Evolutionary conservation across 257 asterid species (phyloP), one percentile per base, ranked within the genome.

Genomic region (Capsicum baccatum): DNA sequence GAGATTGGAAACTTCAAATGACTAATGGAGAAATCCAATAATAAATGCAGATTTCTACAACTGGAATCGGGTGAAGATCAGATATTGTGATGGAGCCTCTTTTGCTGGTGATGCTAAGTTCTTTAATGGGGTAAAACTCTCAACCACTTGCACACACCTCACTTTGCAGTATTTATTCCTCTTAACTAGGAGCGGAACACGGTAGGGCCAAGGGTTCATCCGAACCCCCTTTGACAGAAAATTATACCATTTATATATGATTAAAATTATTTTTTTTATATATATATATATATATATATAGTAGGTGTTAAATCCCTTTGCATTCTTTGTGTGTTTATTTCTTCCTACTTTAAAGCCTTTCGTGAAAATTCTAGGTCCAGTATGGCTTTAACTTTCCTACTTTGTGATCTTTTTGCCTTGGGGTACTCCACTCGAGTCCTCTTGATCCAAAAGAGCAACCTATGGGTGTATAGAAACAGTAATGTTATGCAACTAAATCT

Each of bases 31-130:
- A 76, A 26, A 8, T 21, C 26, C 0, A 26, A 76, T 26, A 81
- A 88, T 52, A 62, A 26, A 73, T 74, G 83, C 94, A 96, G 99
- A 96, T 91, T 96, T 96, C 84, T 96, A 96, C 92, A 94, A 94
- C 79, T 94, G 99, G 99, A 96, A 96, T 88, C 91, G 99, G 3
- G 98, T 96, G 42, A 96, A 96, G 91, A 88, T 96, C 84, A 91
- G 99, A 86, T 96, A 96, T 83, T 96, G 98, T 70, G 99, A 96
- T 85, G 99, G 99, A 55, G 99, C 98, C 81, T 96, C 99, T 10
- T 96, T 96, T 82, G 91, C 94, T 35, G 99, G 99, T 8, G 99
- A 96, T 89, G 90, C 92, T 48, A 71, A 76, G 70, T 93, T 85
- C 70, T 81, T 86, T 76, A 93, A 94, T 85, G 98, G 95, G 87